Evolutionary conservation across 306 rosid genomes (phyloP), one percentile per base, ranked within the genome.

Genomic region (Prunus padus): DNA sequence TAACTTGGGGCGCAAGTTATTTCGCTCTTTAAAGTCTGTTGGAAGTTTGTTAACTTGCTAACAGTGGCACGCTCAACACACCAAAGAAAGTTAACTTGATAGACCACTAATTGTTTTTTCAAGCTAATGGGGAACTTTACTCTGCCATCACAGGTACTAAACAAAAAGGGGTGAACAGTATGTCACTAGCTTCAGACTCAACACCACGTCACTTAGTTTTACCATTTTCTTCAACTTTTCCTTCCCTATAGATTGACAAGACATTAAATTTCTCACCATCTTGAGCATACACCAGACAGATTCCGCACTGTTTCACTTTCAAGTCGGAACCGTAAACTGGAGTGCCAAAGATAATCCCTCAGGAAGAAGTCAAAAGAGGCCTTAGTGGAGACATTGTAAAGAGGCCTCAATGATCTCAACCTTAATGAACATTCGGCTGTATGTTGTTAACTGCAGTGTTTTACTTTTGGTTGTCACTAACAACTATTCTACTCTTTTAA

Each of bases 401-500:
- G 31, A 28, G 31, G 31, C 31, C 3, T 28, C 31, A 28, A 28
- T 28, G n/a, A 13, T 37, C 20, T 61, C 42, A 61, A 23, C 64
- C 33, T 57, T 26, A 4, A 59, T 25, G 64, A 59, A 13, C 28
- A 9, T 30, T 62, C 44, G 2, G 22, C 16, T 1, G 0, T 12
- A 10, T 57, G 23, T 11, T 2, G 11, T 11, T 30, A 16, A 16
- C 44, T 69, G 60, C 14, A 46, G 4, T 23, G 49, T 40, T 37
- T 15, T 50, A 28, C 28, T 20, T 59, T 59, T 59, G 65, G 65
- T 59, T 1, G 13, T 59, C 33, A n/a, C 46, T 76, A 37, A 76
- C 70, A 70, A 40, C 46, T 25, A 20, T 31, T 55, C 15, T 47
- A 44, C 76, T 79, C 23, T 73, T 72, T 62, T 59, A 80, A 14